A percentile compares a stretch with the other conserved stretches of the same genome.
Evolutionary conservation across 2,329 filamentous ascomycete genomes (phyloP).

Genomic region (Beauveria rudraprayagi): DNA sequence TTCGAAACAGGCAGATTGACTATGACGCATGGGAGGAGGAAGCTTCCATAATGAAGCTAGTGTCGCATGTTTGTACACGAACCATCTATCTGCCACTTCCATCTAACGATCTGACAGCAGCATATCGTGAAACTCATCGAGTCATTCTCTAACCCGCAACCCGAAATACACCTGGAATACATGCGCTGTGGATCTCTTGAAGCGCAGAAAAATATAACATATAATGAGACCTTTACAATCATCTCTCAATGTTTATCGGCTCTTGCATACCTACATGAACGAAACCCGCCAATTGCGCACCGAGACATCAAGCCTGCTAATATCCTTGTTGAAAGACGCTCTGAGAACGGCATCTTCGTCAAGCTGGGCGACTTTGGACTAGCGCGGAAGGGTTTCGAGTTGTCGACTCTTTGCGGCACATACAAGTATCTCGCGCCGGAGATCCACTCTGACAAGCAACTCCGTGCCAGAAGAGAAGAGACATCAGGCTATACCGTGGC

Average conservation of each 20-base stretch:
- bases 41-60: background rate
- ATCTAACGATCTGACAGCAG: background rate
- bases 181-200: background rate
- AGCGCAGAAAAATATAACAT: background rate
- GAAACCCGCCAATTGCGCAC: constrained; percentile 57
- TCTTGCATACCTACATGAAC: constrained; percentile 15
- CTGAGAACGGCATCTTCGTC: constrained; percentile 55
- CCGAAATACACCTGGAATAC: background rate
- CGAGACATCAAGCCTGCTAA: constrained; percentile 88
- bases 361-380: background rate
- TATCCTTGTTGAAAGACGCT: constrained; percentile 61
- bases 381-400: constrained; percentile 84
- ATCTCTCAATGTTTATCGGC: constrained; percentile 14
- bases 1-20: background rate
- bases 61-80: background rate
- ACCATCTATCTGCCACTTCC: background rate
- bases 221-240: constrained; percentile 13
- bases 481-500: constrained; percentile 70
- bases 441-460: constrained; percentile 35
- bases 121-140: background rate
- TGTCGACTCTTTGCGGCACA: constrained; percentile 81
- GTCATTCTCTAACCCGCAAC: background rate
- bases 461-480: background rate
- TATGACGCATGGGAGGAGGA: background rate
- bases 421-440: constrained; percentile 86